Conservation (phyloP, 345 rosid species). For the Lepidium didymum region DNA sequence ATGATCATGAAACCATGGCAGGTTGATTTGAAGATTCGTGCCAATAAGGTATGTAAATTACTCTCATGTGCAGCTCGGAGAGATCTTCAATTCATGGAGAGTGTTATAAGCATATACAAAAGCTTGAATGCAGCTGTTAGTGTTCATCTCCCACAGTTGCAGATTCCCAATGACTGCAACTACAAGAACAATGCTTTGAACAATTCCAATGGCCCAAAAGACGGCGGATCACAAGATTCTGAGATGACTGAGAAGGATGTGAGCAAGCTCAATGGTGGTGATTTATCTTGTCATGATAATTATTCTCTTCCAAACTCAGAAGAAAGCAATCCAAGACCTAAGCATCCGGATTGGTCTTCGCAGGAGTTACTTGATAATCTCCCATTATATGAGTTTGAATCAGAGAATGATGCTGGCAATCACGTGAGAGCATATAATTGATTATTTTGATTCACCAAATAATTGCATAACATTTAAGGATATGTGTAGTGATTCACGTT, state of each 20-base stretch:
- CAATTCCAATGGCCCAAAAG: slow-evolving; percentile 8
- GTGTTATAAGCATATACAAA: slow-evolving; percentile 53
- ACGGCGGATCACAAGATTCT: slow-evolving; percentile 13
- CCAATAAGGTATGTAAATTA: neutral
- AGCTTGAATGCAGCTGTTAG: slow-evolving; percentile 48
- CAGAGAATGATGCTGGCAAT: slow-evolving; percentile 21
- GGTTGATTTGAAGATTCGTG: neutral
- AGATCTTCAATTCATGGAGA: slow-evolving; percentile 46
- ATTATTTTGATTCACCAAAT: neutral
- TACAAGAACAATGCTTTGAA: slow-evolving; percentile 4
- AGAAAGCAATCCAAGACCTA: slow-evolving; percentile 14
- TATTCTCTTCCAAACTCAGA: slow-evolving; percentile 20
- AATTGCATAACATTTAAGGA: neutral
- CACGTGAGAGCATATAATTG: slow-evolving; percentile 3
- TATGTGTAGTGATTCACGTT: neutral
- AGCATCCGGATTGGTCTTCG: slow-evolving; percentile 26
- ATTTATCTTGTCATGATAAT: slow-evolving; percentile 11
- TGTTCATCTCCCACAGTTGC: slow-evolving; percentile 29
- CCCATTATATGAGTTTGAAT: slow-evolving; percentile 33
- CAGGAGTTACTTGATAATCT: slow-evolving; percentile 36
- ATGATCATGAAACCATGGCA: too few relatives aligned
- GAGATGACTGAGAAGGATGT: slow-evolving; percentile 16
- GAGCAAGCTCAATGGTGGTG: neutral
- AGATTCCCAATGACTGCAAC: slow-evolving; percentile 15
- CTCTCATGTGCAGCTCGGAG: slow-evolving; percentile 43